Evolutionary conservation across 2,329 filamentous ascomycete genomes (phyloP).

Genomic region (Sarocladium brachiariae): DNA sequence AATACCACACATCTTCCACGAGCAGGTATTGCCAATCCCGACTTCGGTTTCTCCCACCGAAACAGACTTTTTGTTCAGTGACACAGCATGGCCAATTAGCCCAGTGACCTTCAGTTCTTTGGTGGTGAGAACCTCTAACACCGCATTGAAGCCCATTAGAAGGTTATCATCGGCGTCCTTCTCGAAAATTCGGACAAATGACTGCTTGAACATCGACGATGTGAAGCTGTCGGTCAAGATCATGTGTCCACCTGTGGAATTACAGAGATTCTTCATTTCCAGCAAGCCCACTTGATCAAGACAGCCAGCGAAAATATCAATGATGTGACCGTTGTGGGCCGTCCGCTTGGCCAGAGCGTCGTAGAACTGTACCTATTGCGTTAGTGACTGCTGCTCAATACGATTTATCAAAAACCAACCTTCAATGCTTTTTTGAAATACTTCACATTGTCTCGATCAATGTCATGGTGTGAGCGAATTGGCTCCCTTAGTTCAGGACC

Average conservation of each 20-base stretch:
- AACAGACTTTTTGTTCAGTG: conserved; percentile 94
- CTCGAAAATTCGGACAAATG: conserved; percentile 93
- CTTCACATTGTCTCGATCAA: conserved; percentile 97
- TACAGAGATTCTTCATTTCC: conserved; percentile 96
- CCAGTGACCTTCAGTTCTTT: conserved; percentile 98
- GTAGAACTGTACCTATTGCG: conserved; percentile 62
- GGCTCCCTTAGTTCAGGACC: conserved; percentile 92
- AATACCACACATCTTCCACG: conserved; percentile 99
- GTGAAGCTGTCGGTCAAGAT: conserved; percentile 98
- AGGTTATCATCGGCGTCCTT: conserved; percentile 94
- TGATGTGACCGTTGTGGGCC: conserved; percentile 92
- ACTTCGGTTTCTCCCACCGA: conserved; percentile 97
- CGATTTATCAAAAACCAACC: conserved; percentile 37
- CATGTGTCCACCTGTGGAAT: conserved; percentile 96
- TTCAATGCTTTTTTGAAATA: conserved; percentile 99
- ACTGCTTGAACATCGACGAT: conserved; percentile 98
- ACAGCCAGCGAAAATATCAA: conserved; percentile 96
- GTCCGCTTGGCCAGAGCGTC: conserved; percentile 89
- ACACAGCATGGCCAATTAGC: conserved; percentile 92
- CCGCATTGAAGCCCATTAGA: conserved; percentile 96
- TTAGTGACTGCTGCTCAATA: not conserved
- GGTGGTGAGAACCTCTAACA: conserved; percentile 89
- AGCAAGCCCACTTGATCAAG: conserved; percentile 94
- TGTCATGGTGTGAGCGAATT: conserved; percentile 96
- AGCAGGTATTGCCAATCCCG: conserved; percentile 96